Base-by-base conservation (phyloP, 106 monocot species). In the Vanilla planifolia region DNA sequence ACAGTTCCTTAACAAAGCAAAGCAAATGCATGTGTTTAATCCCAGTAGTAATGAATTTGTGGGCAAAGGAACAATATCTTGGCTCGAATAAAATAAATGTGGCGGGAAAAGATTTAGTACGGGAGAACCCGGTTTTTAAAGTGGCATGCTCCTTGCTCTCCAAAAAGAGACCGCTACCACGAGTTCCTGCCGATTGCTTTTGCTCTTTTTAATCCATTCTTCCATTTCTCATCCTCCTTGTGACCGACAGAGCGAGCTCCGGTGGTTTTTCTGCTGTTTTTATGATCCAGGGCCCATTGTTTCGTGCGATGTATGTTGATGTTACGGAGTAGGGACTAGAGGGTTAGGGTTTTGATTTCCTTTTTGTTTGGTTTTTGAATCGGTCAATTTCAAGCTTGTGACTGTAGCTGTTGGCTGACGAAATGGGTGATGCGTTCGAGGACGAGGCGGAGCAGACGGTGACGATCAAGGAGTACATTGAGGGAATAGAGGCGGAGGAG, bases 401-500 rank as follows among this genome's bases (percentile, higher is more conserved):
- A 9, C 3, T 27, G 11, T 11, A 51, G 10, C 25, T 28, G 24
- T 7, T 47, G 7, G 1, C 19, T 29, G 37, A 30, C 36, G 47
- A 6, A 27, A 91, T 91, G 86, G 84, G 70, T 4, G 88, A 88
- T 20, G 77, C 58, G 11, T 91, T 98, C 71, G 77, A 66, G 21
- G 96, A 96, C 43, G 96, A 96, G 64, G 64, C 23, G 56, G 96
- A 98, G 77, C 73, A 61, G 70, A 73, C 80, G 16, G 45, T 85
- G 63, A 88, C 96, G 61, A 74, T 98, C 67, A 59, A 58, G 60
- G 96, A 98, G 80, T 91, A 84, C 77, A 79, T 98, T 43, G 73
- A 98, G 69, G 79, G 64, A 44, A 48, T 88, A 51, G 96, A 98
- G 64, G 91, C 80, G 20, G 79, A 82, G 51, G 96, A 98, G 44